These are phyloP conservation scores for Aspergillus jensenii DNA, from an alignment of 2,329 filamentous ascomycete genomes.

Conservation along the genomic window DNA sequence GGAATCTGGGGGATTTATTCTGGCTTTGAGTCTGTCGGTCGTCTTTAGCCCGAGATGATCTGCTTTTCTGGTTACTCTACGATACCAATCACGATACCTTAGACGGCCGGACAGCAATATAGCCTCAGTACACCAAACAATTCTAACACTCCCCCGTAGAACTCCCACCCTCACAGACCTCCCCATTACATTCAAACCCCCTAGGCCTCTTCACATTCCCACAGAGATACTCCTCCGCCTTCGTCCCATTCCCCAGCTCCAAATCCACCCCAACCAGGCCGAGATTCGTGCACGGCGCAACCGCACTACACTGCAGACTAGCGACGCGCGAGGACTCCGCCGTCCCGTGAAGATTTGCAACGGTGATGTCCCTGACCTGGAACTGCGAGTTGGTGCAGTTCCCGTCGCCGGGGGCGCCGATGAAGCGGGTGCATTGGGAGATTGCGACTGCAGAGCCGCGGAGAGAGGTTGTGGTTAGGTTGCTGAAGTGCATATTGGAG, in stretches of 20 bases:
- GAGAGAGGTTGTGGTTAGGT: constrained; percentile 31
- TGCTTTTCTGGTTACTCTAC: not conserved
- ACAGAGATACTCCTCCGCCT: constrained; percentile 24
- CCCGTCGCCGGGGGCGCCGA: constrained; percentile 28
- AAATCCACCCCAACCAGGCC: constrained; percentile 20
- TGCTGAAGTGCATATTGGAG: constrained; percentile 37
- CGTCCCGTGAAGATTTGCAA: constrained; percentile 22
- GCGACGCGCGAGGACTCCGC: constrained; percentile 19
- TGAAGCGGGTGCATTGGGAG: constrained; percentile 43
- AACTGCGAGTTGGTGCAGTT: constrained; percentile 44
- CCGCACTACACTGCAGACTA: constrained; percentile 33
- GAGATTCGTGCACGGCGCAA: constrained; percentile 28
- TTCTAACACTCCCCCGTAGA: constrained; percentile 32
- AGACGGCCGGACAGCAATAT: no score
- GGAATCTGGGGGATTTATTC: not conserved
- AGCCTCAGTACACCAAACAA: not conserved
- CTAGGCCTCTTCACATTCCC: constrained; percentile 22
- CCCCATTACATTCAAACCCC: constrained; percentile 29
- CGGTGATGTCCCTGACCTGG: constrained; percentile 35
- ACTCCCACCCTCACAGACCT: constrained; percentile 24
- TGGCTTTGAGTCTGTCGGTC: not conserved
- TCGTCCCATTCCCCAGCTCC: constrained; percentile 18
- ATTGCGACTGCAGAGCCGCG: constrained; percentile 35
- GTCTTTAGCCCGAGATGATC: not conserved
- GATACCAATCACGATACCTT: not conserved